Evolutionary conservation across 306 rosid genomes (phyloP).

Genomic region (Vigna trinervia): DNA sequence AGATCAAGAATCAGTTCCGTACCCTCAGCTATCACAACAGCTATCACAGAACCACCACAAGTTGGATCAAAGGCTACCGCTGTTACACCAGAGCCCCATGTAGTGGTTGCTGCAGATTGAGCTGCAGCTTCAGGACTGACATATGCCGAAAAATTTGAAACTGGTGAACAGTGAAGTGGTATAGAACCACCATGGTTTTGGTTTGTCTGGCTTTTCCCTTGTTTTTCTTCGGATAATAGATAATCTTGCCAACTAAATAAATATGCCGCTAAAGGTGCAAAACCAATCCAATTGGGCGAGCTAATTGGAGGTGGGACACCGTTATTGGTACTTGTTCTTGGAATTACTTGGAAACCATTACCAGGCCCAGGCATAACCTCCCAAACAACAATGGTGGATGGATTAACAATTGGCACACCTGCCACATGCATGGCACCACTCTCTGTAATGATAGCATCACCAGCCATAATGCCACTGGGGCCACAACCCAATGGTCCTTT

Average conservation of each 20-base stretch:
- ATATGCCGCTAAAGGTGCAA: slow-evolving; percentile 90
- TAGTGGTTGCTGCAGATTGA: slow-evolving; percentile 89
- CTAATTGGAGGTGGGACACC: slow-evolving; percentile 77
- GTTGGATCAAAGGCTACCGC: slow-evolving; percentile 98
- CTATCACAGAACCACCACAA: slow-evolving; percentile 88
- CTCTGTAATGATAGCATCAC: slow-evolving; percentile 95
- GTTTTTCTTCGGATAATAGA: slow-evolving; percentile 74
- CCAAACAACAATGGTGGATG: slow-evolving; percentile 98
- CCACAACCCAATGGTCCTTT: slow-evolving; percentile 95
- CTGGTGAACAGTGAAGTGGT: slow-evolving; percentile 94
- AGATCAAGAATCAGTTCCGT: slow-evolving; percentile 41
- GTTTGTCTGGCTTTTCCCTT: slow-evolving; percentile 73
- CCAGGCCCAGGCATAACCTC: slow-evolving; percentile 98
- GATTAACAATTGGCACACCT: slow-evolving; percentile 92
- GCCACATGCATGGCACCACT: slow-evolving; percentile 97
- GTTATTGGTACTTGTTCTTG: slow-evolving; percentile 68
- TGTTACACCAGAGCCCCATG: slow-evolving; percentile 98
- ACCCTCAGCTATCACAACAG: slow-evolving; percentile 96
- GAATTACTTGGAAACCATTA: slow-evolving; percentile 83
- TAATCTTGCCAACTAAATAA: slow-evolving; percentile 94
- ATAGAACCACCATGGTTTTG: slow-evolving; percentile 65
- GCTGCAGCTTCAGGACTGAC: slow-evolving; percentile 95
- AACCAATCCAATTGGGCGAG: slow-evolving; percentile 88
- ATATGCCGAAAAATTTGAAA: slow-evolving; percentile 95
- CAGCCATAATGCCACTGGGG: slow-evolving; percentile 96